Evolutionary conservation across 805 yeast genomes (phyloP), one percentile per base, ranked within the genome.

Genomic region (Candida silvicultrix): DNA sequence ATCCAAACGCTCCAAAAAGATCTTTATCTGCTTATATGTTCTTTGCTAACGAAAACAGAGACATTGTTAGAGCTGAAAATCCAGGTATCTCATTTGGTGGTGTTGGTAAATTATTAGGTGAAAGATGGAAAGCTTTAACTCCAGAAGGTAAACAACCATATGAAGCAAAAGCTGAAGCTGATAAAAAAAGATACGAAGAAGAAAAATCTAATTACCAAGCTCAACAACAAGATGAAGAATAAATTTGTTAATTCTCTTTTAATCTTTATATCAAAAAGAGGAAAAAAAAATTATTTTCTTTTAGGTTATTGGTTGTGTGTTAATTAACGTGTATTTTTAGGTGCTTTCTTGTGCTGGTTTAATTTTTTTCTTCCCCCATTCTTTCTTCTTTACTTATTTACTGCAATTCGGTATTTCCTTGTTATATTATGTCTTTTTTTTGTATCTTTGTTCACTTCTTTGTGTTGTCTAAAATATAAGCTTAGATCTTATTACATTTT

Each of bases 1-100:
- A 88, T 70, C 96, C 99, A 75, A 90, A 92, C 70, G 99, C 99
- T 55, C 99, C 99, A 69, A 94, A 94, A 88, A 88, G 98, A 73
- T 89, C 97, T 22, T 75, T 94, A 67, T 89, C 97, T 50, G 97
- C 98, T 42, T 94, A 92, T 83, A 90, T 94, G 98, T 92, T 88
- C 81, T 94, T 90, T 65, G 98, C 99, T 60, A 89, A 89, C 67
- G 97, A 89, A 65, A 86, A 87, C 79, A 90, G 99, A 78, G 97
- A 92, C 71, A 80, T 81, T 54, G 96, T 94, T 57, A 83, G 96
- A 69, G 83, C 92, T 52, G 98, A 90, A 69, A 89, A 92, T 78
- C 97, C 98, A 61, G 97, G 96, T 66, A 86, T 90, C 59, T 73
- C 90, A 38, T 94, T 94, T 63, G 99, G 95, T 57, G 95, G 89